phyloP scores from a whole-genome alignment of 148 eudicot genomes.

The Chenopodium quinoa region DNA sequence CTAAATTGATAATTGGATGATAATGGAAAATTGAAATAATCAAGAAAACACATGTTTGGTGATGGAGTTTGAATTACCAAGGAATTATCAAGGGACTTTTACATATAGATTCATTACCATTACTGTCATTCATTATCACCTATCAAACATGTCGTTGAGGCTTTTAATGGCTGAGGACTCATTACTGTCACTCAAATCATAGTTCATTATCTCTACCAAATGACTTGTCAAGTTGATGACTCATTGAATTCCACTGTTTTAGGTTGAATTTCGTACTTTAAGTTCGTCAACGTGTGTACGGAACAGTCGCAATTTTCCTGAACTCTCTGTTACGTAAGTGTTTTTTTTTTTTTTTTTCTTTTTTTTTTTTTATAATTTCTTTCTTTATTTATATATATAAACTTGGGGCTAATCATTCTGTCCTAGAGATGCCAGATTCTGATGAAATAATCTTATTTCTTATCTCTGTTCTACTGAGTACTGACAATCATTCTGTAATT shows the following conservation, averaged over 20 bases:
- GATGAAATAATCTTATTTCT: constrained; percentile 9
- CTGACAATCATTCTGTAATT: constrained; percentile 1
- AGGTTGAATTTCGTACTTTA: constrained; percentile 88
- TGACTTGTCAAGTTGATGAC: neutral
- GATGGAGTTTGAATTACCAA: too few relatives aligned
- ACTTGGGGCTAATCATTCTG: neutral
- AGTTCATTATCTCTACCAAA: too few relatives aligned
- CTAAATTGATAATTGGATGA: too few relatives aligned
- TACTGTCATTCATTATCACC: neutral
- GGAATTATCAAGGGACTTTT: too few relatives aligned
- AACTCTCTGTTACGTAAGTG: constrained; percentile 90
- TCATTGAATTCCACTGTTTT: constrained; percentile 20
- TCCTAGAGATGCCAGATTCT: neutral
- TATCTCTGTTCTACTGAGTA: constrained; percentile 7
- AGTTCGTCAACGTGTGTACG: constrained; percentile 60
- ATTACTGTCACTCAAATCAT: too few relatives aligned
- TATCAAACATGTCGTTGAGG: too few relatives aligned
- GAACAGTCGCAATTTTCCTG: constrained; percentile 74
- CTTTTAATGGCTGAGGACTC: too few relatives aligned
- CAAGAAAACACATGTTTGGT: too few relatives aligned
- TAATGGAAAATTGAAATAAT: too few relatives aligned
- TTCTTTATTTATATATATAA: too few relatives aligned
- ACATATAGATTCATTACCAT: too few relatives aligned
- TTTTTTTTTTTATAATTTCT: neutral
- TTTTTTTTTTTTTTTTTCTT: too few relatives aligned